phyloP scores from a whole-genome alignment of 805 yeast genomes.

The Saccharomycopsis javanensis region DNA sequence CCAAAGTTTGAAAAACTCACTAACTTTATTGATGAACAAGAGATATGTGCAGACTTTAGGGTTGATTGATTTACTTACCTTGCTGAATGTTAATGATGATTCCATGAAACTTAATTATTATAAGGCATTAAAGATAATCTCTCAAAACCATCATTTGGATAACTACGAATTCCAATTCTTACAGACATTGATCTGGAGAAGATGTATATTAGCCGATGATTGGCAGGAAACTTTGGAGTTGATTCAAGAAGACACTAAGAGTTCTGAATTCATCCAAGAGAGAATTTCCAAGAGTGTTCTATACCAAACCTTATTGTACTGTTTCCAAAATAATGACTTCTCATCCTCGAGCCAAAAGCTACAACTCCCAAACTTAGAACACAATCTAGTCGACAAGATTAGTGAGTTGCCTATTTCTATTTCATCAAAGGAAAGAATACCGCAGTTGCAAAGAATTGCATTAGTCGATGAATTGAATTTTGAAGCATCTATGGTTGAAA shows the following conservation, averaged over 20 bases:
- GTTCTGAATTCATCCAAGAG: constrained; percentile 34
- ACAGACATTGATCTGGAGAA: constrained; percentile 44
- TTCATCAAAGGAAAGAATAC: constrained; percentile 20
- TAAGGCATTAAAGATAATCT: constrained; percentile 43
- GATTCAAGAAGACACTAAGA: constrained; percentile 26
- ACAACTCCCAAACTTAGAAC: constrained; percentile 26
- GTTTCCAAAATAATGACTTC: constrained; percentile 29
- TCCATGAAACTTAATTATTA: constrained; percentile 27
- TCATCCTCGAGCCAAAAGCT: constrained; percentile 13
- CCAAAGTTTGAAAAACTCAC: constrained; percentile 19
- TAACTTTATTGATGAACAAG: constrained; percentile 28
- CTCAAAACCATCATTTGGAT: constrained; percentile 25
- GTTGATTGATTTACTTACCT: constrained; percentile 43
- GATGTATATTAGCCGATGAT: constrained; percentile 45
- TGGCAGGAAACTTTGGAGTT: constrained; percentile 34
- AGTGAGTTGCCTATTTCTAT: constrained; percentile 17
- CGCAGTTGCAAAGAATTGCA: constrained; percentile 20
- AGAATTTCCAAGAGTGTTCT: constrained; percentile 34
- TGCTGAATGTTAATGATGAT: constrained; percentile 30
- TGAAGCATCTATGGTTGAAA: constrained; percentile 22
- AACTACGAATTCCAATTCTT: constrained; percentile 27
- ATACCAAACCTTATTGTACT: constrained; percentile 35
- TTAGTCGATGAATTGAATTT: constrained; percentile 19
- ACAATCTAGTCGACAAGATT: background rate
- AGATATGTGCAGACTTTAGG: constrained; percentile 35